These are phyloP conservation scores for Candida silvatica DNA, from an alignment of 805 yeast species.

Conservation along the genomic window DNA sequence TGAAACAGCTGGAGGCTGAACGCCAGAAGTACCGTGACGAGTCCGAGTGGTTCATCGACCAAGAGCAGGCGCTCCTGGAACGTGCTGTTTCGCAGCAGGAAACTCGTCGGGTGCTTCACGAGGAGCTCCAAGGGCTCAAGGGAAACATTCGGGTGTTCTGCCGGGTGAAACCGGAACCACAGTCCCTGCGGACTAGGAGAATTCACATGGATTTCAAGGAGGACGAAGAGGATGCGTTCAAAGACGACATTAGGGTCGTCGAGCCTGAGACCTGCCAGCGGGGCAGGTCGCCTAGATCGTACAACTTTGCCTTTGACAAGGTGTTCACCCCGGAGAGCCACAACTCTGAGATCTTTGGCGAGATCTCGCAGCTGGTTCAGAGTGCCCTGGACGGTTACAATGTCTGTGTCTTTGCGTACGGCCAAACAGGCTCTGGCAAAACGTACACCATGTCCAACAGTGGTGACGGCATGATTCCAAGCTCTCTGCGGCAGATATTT, in stretches of 20 bases:
- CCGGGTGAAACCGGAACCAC: constrained; percentile 81
- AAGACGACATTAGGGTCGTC: constrained; percentile 10
- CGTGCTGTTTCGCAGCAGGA: constrained; percentile 22
- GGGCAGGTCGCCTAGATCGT: constrained; percentile 8
- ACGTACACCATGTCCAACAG: constrained; percentile 80
- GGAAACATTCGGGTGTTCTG: constrained; percentile 93
- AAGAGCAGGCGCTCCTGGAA: constrained; percentile 17
- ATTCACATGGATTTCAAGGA: neutral
- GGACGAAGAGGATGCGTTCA: constrained; percentile 7
- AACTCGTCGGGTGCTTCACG: constrained; percentile 55
- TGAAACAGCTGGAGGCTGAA: neutral
- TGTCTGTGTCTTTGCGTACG: constrained; percentile 93
- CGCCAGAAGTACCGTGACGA: constrained; percentile 5
- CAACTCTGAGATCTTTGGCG: constrained; percentile 68
- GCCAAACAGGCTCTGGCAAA: constrained; percentile 95
- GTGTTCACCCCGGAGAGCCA: constrained; percentile 50
- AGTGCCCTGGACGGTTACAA: constrained; percentile 82
- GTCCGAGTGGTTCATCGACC: constrained; percentile 16
- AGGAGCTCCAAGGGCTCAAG: constrained; percentile 72
- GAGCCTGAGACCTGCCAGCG: constrained; percentile 10
- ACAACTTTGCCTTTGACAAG: constrained; percentile 64
- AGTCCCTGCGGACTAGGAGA: neutral
- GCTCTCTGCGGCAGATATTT: constrained; percentile 66
- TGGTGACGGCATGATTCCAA: constrained; percentile 73
- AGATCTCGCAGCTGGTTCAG: constrained; percentile 78